Percentiles rank a stretch among this genome's conserved stretches.
These are phyloP conservation scores for Cerioporus squamosus DNA, from an alignment of 1,284 basidiomycete species.

Conservation along the genomic window DNA sequence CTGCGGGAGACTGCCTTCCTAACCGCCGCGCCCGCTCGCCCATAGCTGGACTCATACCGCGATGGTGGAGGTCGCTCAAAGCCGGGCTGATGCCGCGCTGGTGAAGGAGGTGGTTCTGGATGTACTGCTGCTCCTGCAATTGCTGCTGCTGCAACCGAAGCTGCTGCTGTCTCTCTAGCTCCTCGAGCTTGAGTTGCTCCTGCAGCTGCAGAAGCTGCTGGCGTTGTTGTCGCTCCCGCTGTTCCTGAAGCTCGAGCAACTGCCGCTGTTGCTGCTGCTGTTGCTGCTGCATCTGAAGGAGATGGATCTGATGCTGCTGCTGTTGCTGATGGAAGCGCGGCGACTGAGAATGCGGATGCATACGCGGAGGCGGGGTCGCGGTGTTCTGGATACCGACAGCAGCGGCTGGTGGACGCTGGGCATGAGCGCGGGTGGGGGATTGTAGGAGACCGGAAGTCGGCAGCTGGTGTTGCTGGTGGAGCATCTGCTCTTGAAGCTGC, in stretches of 20 bases:
- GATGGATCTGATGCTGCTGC: conserved; percentile 62
- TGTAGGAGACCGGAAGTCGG: conserved; percentile 11
- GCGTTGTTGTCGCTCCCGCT: conserved; percentile 53
- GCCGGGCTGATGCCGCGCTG: conserved; percentile 42
- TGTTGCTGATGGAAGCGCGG: conserved; percentile 63
- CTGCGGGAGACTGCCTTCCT: conserved; percentile 55
- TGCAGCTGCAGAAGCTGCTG: conserved; percentile 35
- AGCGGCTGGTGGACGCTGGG: conserved; percentile 22
- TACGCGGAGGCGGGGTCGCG: conserved; percentile 63
- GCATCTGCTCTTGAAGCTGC: conserved; percentile 48
- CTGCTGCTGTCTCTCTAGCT: conserved; percentile 63
- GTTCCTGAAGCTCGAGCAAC: conserved; percentile 65
- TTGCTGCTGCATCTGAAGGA: conserved; percentile 47
- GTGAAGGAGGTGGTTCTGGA: conserved; percentile 50
- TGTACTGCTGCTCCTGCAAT: conserved; percentile 36
- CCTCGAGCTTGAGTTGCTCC: conserved; percentile 30
- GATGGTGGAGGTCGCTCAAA: conserved; percentile 39
- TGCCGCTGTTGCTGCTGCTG: conserved; percentile 66
- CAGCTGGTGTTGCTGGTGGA: conserved; percentile 42
- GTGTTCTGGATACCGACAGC: conserved; percentile 29
- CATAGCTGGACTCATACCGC: conserved; percentile 37
- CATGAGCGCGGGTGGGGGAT: conserved; percentile 20
- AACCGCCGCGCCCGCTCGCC: conserved; percentile 41
- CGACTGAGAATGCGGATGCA: conserved; percentile 72
- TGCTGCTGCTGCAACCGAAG: conserved; percentile 47